phyloP scores from a whole-genome alignment of 2,329 filamentous ascomycete genomes.

The Fusarium begoniae region DNA sequence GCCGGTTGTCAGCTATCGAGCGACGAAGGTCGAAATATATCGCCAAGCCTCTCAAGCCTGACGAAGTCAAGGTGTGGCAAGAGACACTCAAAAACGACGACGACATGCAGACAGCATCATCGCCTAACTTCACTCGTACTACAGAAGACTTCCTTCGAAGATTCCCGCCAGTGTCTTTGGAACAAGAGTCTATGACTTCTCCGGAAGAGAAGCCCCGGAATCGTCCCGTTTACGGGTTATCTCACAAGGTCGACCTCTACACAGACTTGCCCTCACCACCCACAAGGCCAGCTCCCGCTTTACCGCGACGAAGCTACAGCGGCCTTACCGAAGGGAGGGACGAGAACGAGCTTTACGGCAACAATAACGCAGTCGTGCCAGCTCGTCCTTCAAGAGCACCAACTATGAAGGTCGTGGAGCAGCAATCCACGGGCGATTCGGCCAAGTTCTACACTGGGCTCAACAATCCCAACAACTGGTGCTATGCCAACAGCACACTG shows the following conservation, averaged over 20 bases:
- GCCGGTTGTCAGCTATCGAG: constrained; percentile 42
- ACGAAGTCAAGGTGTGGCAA: constrained; percentile 85
- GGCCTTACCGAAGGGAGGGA: constrained; percentile 66
- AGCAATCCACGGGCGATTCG: constrained; percentile 56
- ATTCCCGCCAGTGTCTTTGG: constrained; percentile 75
- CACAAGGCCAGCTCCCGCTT: constrained; percentile 71
- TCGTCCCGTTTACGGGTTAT: constrained; percentile 43
- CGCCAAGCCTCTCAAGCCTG: constrained; percentile 76
- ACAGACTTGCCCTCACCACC: constrained; percentile 66
- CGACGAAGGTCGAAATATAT: constrained; percentile 57
- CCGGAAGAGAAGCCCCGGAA: constrained; percentile 39
- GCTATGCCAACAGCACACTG: constrained; percentile 91
- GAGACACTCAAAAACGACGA: constrained; percentile 78
- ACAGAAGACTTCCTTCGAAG: constrained; percentile 86
- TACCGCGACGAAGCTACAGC: constrained; percentile 79
- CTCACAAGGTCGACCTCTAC: constrained; percentile 52
- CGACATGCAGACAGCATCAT: constrained; percentile 59
- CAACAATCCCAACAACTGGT: constrained; percentile 82
- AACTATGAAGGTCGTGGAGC: constrained; percentile 50
- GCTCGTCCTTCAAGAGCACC: constrained; percentile 49
- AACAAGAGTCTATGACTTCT: constrained; percentile 68
- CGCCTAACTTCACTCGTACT: constrained; percentile 68
- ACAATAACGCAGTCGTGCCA: constrained; percentile 52
- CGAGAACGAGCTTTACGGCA: constrained; percentile 48
- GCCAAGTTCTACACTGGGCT: constrained; percentile 66